Evolutionary conservation across 2,329 filamentous ascomycete genomes (phyloP).

Genomic region (Mycosphaerella arachidis): DNA sequence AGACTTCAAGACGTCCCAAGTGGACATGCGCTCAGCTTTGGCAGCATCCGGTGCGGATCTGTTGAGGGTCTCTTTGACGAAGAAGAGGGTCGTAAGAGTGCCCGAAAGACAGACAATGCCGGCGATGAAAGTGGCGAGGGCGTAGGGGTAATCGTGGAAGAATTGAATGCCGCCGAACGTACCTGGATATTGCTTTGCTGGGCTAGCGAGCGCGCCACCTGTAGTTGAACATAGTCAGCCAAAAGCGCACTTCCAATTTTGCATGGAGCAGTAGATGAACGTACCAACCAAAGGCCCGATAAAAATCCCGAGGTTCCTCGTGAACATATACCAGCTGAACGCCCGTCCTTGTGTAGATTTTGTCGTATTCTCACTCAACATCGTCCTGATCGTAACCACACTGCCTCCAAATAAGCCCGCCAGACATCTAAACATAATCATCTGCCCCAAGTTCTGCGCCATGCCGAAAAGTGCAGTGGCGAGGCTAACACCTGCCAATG

Average conservation of each 20-base stretch:
- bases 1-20: slow-evolving; percentile 53
- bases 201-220: slow-evolving; percentile 66
- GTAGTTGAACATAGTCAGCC: neutral
- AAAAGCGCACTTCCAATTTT: neutral
- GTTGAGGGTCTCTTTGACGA: slow-evolving; percentile 48
- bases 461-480: slow-evolving; percentile 66
- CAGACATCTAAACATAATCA: slow-evolving; percentile 66
- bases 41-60: slow-evolving; percentile 19
- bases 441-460: slow-evolving; percentile 62
- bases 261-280: neutral
- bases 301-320: slow-evolving; percentile 67
- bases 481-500: slow-evolving; percentile 60
- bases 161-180: slow-evolving; percentile 55
- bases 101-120: slow-evolving; percentile 52
- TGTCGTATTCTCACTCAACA: slow-evolving; percentile 70
- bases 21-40: slow-evolving; percentile 39
- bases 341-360: slow-evolving; percentile 64
- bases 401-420: slow-evolving; percentile 71
- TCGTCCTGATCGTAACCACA: slow-evolving; percentile 69
- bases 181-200: slow-evolving; percentile 58
- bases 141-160: slow-evolving; percentile 62
- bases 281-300: slow-evolving; percentile 60
- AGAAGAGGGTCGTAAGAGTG: slow-evolving; percentile 50
- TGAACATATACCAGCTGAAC: slow-evolving; percentile 73
- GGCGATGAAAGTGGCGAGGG: slow-evolving; percentile 58